Base-by-base conservation (phyloP, 2,329 filamentous ascomycete species). In the Apiospora rasikravindrae region DNA sequence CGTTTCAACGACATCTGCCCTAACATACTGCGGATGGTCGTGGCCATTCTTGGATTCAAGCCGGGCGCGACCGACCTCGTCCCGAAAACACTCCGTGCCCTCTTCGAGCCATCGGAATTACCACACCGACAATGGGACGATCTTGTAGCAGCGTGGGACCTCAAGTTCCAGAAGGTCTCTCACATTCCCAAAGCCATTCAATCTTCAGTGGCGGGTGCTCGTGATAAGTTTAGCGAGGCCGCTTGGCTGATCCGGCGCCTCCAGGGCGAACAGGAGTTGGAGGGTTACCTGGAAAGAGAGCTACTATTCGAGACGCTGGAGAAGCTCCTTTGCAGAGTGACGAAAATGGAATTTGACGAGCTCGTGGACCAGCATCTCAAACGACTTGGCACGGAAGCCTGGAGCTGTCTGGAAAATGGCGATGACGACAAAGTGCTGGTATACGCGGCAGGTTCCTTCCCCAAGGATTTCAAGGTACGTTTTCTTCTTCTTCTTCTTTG, bases 21-120 rank as follows among this genome's bases (percentile, higher is more conserved):
- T 14, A 24, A 2, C 2, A 45, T 70, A 37, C 4, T 70, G 4
- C 16, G 44, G 33, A 61, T 66, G 4, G 16, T 37, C 2, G 14
- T 70, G 1, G 69, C 69, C 13, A 24, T 70, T 47, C 33, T 70
- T 14, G 69, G n/a, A 4, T 70, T 70, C 24, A 44, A 70, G 37
- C 49, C 49, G 1, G 8, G 13, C 10, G 40, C 24, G 19, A n/a
- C 51, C 51, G 16, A 33, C 3, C 13, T 19, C 3, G 45, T 70
- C 3, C 40, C 49, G 3, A 13, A 16, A 1, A 44, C 37, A 64
- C 33, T 70, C n/a, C 13, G 16, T 16, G n/a, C 7, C 16, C 10
- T 64, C n/a, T 19, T 44, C 16, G 69, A 61, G 24, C 11, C 24
- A n/a, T n/a, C 53, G 4, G 19, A 42, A 4, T 26, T 37, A 5